Percentiles rank a stretch among this genome's conserved stretches.
Evolutionary conservation across 2,329 filamentous ascomycete genomes (phyloP).

Genomic region (Trichoderma aggressivum): DNA sequence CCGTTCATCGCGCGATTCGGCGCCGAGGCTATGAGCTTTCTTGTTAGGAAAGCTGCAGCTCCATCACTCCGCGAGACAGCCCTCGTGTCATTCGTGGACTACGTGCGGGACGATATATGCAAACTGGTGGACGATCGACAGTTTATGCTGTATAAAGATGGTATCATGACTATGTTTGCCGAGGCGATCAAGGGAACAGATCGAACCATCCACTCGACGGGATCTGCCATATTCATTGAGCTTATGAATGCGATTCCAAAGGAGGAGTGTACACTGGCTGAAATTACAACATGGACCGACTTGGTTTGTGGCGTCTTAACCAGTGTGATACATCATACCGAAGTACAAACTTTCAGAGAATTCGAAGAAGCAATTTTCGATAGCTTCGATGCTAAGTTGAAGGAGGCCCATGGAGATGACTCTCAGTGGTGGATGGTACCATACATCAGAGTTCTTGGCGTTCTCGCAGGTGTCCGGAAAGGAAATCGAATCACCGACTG

Average conservation of each 20-base stretch:
- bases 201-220: conserved; percentile 57
- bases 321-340: conserved; percentile 79
- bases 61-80: conserved; percentile 72
- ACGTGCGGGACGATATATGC: conserved; percentile 67
- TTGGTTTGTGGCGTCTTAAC: conserved; percentile 74
- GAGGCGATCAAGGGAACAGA: conserved; percentile 71
- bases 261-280: conserved; percentile 46
- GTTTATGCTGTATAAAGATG: conserved; percentile 72
- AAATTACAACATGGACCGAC: conserved; percentile 54
- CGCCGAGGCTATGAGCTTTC: conserved; percentile 90
- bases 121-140: conserved; percentile 52
- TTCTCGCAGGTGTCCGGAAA: conserved; percentile 74
- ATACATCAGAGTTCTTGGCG: conserved; percentile 60
- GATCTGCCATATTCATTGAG: conserved; percentile 49
- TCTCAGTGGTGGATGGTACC: conserved; percentile 42
- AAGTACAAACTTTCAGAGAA: conserved; percentile 66
- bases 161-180: conserved; percentile 86
- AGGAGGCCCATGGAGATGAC: conserved; percentile 27
- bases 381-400: conserved; percentile 38
- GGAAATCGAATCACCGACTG: conserved; percentile 73
- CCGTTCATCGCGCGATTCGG: conserved; percentile 87
- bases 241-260: conserved; percentile 51
- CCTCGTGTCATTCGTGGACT: conserved; percentile 66
- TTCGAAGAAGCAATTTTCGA: conserved; percentile 62
- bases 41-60: conserved; percentile 82